A percentile compares a stretch with the other conserved stretches of the same genome.
Evolutionary conservation across 2,329 filamentous ascomycete species (phyloP).

Genomic region (Gnomoniopsis sp.): DNA sequence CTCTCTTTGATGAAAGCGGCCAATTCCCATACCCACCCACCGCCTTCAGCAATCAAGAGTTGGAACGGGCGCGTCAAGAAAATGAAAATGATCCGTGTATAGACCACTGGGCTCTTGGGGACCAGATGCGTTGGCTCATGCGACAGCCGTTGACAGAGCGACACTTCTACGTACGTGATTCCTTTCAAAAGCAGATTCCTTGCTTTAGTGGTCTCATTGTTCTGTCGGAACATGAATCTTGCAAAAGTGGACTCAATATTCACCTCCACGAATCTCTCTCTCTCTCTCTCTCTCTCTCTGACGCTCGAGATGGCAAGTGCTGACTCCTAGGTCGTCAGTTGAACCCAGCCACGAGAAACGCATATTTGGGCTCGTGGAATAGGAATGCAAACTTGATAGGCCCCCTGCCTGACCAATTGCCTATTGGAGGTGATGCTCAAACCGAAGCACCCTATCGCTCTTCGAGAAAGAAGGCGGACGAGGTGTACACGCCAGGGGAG

Average conservation of each 20-base stretch:
- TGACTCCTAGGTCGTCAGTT: neutral
- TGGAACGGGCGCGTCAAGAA: neutral
- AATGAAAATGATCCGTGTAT: neutral
- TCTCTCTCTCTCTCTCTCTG: too few relatives aligned
- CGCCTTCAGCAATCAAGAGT: neutral
- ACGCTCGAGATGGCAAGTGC: neutral
- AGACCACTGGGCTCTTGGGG: neutral
- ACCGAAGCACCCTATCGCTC: too few relatives aligned
- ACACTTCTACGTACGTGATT: neutral
- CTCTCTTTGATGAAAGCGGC: neutral
- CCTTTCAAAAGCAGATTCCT: neutral
- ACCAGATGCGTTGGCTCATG: neutral
- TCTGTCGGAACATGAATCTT: neutral
- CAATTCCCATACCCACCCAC: neutral
- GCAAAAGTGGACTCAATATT: neutral
- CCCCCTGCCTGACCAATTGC: too few relatives aligned
- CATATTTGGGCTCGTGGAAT: neutral
- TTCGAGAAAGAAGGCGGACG: neutral
- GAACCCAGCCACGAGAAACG: neutral
- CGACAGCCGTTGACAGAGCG: neutral
- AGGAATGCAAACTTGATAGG: neutral
- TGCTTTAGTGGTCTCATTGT: neutral
- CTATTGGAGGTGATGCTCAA: too few relatives aligned
- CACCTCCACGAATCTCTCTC: too few relatives aligned
- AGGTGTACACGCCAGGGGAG: neutral